These are phyloP conservation scores for Populus deltoides DNA, from an alignment of 345 rosid genomes.

Conservation along the genomic window DNA sequence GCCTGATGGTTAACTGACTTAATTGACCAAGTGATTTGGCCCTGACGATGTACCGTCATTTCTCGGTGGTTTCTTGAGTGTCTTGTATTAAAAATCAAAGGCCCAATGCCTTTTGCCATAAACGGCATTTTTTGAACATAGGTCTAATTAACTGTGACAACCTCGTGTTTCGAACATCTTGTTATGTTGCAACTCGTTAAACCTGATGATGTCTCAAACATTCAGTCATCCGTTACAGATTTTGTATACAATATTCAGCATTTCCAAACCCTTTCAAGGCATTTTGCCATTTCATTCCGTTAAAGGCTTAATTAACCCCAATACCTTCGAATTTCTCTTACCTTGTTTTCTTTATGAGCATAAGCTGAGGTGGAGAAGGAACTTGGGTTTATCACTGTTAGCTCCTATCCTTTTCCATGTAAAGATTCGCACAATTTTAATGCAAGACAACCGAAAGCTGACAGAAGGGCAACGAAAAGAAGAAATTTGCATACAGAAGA, in stretches of 20 bases:
- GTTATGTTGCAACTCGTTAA: neutral
- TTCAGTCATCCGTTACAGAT: neutral
- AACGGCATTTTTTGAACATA: neutral
- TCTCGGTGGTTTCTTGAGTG: neutral
- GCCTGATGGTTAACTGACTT: too few species aligned
- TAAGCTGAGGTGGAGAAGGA: conserved; percentile 10
- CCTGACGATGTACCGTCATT: neutral
- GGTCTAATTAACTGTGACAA: neutral
- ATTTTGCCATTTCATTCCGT: neutral
- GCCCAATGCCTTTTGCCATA: neutral
- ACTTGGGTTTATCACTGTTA: conserved; percentile 26
- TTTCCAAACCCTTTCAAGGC: neutral
- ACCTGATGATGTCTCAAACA: neutral
- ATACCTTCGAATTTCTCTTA: neutral
- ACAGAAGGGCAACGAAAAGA: neutral
- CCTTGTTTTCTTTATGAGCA: neutral
- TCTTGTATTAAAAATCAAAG: neutral
- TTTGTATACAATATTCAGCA: neutral
- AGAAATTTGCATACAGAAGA: neutral
- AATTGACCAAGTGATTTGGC: neutral
- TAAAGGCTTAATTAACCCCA: neutral
- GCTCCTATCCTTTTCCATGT: neutral
- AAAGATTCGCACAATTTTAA: conserved; percentile 25
- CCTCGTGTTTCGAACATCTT: neutral
- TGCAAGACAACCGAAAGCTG: conserved; percentile 24